These are phyloP conservation scores for Backusella luteola DNA, from an alignment of 192 early-diverging fungal species.

Conservation along the genomic window DNA sequence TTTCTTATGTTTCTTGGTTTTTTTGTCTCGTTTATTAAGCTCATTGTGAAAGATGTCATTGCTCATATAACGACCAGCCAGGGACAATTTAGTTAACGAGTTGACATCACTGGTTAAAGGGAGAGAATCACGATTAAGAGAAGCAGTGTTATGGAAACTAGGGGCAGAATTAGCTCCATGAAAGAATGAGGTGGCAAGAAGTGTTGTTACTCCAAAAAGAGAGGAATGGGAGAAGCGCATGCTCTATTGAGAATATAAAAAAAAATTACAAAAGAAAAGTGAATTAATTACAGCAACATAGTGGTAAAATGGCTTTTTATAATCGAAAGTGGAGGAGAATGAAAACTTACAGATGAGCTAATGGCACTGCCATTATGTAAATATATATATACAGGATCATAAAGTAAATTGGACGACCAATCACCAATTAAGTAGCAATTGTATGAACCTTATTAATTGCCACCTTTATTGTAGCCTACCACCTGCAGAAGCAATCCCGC, in stretches of 20 bases:
- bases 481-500: neutral
- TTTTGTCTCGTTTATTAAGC: neutral
- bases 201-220: neutral
- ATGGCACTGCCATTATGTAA: neutral
- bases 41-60: neutral
- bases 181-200: neutral
- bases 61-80: constrained; percentile 6
- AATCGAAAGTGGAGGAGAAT: neutral
- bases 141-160: neutral
- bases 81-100: constrained; percentile 1
- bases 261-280: neutral
- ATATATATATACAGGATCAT: neutral
- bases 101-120: neutral
- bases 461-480: no score
- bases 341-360: neutral
- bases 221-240: constrained; percentile 12
- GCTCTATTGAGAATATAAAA: neutral
- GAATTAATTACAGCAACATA: neutral
- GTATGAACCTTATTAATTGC: neutral
- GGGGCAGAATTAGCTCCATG: neutral
- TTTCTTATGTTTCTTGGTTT: neutral
- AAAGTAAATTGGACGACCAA: neutral
- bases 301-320: neutral
- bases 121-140: neutral
- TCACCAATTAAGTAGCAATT: neutral